These are phyloP conservation scores for Vitis rotundifolia DNA, from an alignment of 164 flowering plant genomes.

Conservation along the genomic window DNA sequence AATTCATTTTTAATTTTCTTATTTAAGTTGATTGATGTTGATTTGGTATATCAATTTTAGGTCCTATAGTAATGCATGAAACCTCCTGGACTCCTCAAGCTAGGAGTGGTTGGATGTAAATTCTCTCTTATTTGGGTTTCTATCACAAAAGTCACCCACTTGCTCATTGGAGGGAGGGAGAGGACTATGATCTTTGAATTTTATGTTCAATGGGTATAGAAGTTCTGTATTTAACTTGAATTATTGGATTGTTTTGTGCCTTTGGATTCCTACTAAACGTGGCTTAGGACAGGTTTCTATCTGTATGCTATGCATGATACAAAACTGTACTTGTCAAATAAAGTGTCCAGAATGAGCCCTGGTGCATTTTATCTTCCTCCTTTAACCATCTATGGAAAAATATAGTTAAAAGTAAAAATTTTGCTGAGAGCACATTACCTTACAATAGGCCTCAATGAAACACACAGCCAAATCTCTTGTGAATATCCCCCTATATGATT, in stretches of 20 bases:
- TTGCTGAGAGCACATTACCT: neutral
- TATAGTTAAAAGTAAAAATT: no score
- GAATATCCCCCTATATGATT: neutral
- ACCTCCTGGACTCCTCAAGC: neutral
- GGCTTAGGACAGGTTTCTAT: neutral
- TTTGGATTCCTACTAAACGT: neutral
- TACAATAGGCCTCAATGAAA: neutral
- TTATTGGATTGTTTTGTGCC: neutral
- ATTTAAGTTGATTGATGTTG: neutral
- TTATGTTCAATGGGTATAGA: no score
- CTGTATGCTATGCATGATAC: neutral
- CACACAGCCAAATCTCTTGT: neutral
- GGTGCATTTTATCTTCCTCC: no score
- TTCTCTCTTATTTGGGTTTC: neutral
- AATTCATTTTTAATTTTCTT: neutral
- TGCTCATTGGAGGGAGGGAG: conserved; percentile 1
- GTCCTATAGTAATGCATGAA: neutral
- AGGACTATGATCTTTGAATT: neutral
- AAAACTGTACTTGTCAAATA: neutral
- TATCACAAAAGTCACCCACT: neutral
- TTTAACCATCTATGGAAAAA: no score
- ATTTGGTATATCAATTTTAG: no score
- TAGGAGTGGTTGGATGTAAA: neutral
- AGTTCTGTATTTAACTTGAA: no score
- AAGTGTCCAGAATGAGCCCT: neutral